These are phyloP conservation scores for Pseudotsuga menziesii DNA, from an alignment of 75 land plant species.

Conservation along the genomic window DNA sequence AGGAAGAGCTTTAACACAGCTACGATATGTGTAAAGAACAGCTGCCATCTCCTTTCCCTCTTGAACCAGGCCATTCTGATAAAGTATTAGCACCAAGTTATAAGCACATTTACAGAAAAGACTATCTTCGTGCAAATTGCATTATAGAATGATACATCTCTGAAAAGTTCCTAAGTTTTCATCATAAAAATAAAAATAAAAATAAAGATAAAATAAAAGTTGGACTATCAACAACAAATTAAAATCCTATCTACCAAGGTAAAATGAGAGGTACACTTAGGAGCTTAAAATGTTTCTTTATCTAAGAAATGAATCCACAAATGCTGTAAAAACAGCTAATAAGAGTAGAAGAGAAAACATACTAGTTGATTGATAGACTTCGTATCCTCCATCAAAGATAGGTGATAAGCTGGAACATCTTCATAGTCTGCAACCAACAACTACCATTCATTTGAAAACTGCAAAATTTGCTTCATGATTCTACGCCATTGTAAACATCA, in stretches of 20 bases:
- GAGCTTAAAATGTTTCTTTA: not conserved
- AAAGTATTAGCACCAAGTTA: not conserved
- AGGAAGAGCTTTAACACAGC: slow-evolving; percentile 99
- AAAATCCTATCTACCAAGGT: not conserved
- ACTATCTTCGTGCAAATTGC: not conserved
- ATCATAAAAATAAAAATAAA: not conserved
- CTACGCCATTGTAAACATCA: not conserved
- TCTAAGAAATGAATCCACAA: not conserved
- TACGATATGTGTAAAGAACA: slow-evolving; percentile 94
- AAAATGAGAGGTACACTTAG: not conserved
- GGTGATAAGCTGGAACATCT: slow-evolving; percentile 96
- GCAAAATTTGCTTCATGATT: not conserved
- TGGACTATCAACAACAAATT: not conserved
- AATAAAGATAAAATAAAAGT: not conserved
- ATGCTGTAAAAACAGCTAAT: not conserved
- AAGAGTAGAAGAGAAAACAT: slow-evolving; percentile 12
- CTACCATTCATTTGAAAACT: not conserved
- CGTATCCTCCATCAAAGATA: slow-evolving; percentile 88
- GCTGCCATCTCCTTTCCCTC: slow-evolving; percentile 98
- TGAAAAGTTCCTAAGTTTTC: not conserved
- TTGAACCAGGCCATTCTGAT: slow-evolving; percentile 71
- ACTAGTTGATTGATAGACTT: slow-evolving; percentile 95
- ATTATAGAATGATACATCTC: not conserved
- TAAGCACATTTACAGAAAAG: not conserved
- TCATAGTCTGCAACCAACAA: slow-evolving; percentile 63